phyloP scores from a whole-genome alignment of 2,329 filamentous ascomycete species.

The Talaromyces piceae region DNA sequence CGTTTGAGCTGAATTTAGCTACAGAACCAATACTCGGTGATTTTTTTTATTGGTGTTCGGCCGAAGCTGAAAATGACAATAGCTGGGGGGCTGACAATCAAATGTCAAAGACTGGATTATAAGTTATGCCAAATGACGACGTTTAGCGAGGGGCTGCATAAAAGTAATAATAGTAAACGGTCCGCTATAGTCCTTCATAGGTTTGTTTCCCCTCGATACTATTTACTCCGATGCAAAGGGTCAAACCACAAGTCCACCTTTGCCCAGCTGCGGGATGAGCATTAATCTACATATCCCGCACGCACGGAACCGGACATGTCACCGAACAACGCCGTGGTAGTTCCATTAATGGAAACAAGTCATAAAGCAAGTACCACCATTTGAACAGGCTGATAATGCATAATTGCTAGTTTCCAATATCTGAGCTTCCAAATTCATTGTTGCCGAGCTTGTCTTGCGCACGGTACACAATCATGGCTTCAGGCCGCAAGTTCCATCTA shows the following conservation, averaged over 20 bases:
- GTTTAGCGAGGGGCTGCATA: too few relatives aligned
- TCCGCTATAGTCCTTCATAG: too few relatives aligned
- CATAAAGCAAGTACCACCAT: background rate
- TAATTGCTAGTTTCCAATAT: background rate
- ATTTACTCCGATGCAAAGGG: background rate
- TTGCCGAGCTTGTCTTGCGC: constrained; percentile 19
- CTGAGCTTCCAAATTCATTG: background rate
- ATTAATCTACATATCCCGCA: background rate
- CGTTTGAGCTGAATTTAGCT: background rate
- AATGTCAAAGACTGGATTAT: too few relatives aligned
- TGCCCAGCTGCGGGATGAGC: background rate
- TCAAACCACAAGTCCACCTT: too few relatives aligned
- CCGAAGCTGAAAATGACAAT: too few relatives aligned
- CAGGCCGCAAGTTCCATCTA: background rate
- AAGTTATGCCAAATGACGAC: too few relatives aligned
- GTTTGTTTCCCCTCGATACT: background rate
- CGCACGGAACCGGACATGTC: background rate
- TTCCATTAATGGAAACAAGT: background rate
- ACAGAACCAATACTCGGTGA: too few relatives aligned
- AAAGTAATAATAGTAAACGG: too few relatives aligned
- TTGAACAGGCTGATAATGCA: background rate
- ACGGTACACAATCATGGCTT: background rate
- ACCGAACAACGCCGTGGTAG: background rate
- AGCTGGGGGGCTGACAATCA: too few relatives aligned
- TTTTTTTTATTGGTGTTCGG: background rate